A percentile compares a stretch with the other conserved stretches of the same genome.
phyloP scores from a whole-genome alignment of 371 early-diverging fungal genomes.

The Basidiobolus meristosporus region DNA sequence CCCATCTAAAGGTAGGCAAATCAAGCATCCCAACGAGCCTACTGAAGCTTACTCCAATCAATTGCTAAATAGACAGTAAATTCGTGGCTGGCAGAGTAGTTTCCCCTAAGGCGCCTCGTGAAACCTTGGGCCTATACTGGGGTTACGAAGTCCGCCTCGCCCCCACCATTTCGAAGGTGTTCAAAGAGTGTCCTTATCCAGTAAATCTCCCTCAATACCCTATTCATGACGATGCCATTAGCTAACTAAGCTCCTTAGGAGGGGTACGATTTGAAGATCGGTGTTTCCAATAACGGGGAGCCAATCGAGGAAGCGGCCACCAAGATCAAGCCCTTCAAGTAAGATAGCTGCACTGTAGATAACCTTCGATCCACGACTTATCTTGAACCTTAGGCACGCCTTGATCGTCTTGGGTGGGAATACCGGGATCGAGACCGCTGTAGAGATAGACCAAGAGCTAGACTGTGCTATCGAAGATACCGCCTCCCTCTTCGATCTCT shows the following conservation, averaged over 20 bases:
- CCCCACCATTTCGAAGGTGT: constrained; percentile 30
- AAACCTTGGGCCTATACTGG: constrained; percentile 51
- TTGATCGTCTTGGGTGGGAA: constrained; percentile 51
- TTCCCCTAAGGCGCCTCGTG: constrained; percentile 35
- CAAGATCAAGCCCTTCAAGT: constrained; percentile 8
- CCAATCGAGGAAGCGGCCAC: constrained; percentile 14
- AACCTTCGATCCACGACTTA: constrained; percentile 1
- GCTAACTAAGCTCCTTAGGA: constrained; percentile 15
- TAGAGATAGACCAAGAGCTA: constrained; percentile 47
- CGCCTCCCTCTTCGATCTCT: constrained; percentile 36
- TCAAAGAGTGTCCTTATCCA: constrained; percentile 34
- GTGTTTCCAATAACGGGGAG: constrained; percentile 39
- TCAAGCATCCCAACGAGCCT: too few species aligned
- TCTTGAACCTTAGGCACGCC: constrained; percentile 21
- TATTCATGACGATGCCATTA: too few species aligned
- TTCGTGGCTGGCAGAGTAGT: constrained; percentile 45
- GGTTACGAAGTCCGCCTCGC: constrained; percentile 50
- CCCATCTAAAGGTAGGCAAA: too few species aligned
- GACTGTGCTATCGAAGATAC: constrained; percentile 35
- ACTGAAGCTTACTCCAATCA: too few species aligned
- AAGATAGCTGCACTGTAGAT: background rate
- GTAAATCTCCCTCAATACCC: constrained; percentile 10
- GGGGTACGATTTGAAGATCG: constrained; percentile 49
- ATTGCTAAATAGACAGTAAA: too few species aligned
- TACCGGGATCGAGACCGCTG: constrained; percentile 42